Conservation (phyloP, 2,329 filamentous ascomycete genomes). For the Cladosporium cucumerinum region DNA sequence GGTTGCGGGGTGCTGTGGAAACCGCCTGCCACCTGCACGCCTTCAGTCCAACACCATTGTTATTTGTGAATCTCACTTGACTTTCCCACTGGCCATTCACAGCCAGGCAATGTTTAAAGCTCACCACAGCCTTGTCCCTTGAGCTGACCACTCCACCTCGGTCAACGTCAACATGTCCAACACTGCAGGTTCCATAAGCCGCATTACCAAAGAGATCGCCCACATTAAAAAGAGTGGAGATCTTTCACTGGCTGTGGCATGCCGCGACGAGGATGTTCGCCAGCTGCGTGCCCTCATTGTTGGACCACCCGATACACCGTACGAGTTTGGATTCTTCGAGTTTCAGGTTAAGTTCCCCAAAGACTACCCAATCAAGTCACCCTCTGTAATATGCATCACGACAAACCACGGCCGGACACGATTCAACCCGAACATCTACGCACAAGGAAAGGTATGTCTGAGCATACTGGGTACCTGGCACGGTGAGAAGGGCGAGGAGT, state of each 20-base stretch:
- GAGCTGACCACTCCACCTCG: background rate
- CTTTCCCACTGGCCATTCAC: too few relatives aligned
- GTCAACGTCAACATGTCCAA: slow-evolving; percentile 25
- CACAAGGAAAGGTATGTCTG: slow-evolving; percentile 87
- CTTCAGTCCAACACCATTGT: background rate
- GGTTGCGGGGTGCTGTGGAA: too few relatives aligned
- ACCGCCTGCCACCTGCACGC: too few relatives aligned
- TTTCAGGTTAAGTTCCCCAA: slow-evolving; percentile 48
- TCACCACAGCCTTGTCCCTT: slow-evolving; percentile 1
- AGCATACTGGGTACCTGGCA: slow-evolving; percentile 77
- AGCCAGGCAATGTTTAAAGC: slow-evolving; percentile 8
- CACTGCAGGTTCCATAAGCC: slow-evolving; percentile 28
- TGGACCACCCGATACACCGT: slow-evolving; percentile 89
- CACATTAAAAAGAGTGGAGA: slow-evolving; percentile 81
- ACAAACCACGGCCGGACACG: slow-evolving; percentile 85
- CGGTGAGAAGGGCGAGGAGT: slow-evolving; percentile 85
- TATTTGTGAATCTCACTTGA: too few relatives aligned
- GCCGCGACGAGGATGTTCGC: slow-evolving; percentile 81
- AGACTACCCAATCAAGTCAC: slow-evolving; percentile 77
- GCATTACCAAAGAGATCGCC: slow-evolving; percentile 66
- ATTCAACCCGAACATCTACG: slow-evolving; percentile 97
- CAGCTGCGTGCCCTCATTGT: slow-evolving; percentile 85
- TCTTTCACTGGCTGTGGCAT: slow-evolving; percentile 83
- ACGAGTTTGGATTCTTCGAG: slow-evolving; percentile 97
- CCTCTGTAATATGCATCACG: slow-evolving; percentile 65